phyloP scores from a whole-genome alignment of 345 rosid species.

The Salix exigua region DNA sequence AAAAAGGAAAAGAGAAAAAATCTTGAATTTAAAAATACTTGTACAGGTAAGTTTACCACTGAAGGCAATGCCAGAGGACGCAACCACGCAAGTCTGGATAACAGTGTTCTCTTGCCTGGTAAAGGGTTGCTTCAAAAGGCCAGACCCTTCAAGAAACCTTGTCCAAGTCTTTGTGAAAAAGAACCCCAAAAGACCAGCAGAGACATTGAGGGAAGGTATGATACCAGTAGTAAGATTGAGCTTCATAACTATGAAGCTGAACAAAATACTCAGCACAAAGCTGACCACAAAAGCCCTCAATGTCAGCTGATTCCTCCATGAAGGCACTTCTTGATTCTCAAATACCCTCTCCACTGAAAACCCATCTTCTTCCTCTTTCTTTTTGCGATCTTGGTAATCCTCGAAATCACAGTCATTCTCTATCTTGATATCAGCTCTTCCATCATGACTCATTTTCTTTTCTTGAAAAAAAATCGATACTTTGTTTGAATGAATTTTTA shows the following conservation, averaged over 20 bases:
- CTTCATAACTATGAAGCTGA: slow-evolving; percentile 24
- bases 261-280: slow-evolving; percentile 13
- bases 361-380: not conserved
- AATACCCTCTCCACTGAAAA: slow-evolving; percentile 15
- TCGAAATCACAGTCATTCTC: not conserved
- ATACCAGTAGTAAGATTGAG: slow-evolving; percentile 28
- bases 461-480: not conserved
- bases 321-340: slow-evolving; percentile 8
- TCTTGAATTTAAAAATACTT: not conserved
- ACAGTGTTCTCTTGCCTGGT: slow-evolving; percentile 26
- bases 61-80: slow-evolving; percentile 26
- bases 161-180: slow-evolving; percentile 26
- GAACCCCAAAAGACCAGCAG: slow-evolving; percentile 27
- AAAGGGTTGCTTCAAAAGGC: slow-evolving; percentile 14
- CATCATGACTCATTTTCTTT: not conserved
- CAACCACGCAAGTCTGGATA: slow-evolving; percentile 24
- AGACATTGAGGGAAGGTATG: slow-evolving; percentile 20
- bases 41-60: slow-evolving; percentile 1
- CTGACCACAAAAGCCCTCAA: slow-evolving; percentile 21
- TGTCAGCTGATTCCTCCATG: slow-evolving; percentile 23
- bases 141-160: not conserved
- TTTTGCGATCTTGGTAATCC: not conserved
- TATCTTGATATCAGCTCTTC: not conserved
- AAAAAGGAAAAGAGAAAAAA: not conserved
- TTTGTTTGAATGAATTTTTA: not conserved